Conservation (phyloP, 129 eudicot species). For the Logfia minima region DNA sequence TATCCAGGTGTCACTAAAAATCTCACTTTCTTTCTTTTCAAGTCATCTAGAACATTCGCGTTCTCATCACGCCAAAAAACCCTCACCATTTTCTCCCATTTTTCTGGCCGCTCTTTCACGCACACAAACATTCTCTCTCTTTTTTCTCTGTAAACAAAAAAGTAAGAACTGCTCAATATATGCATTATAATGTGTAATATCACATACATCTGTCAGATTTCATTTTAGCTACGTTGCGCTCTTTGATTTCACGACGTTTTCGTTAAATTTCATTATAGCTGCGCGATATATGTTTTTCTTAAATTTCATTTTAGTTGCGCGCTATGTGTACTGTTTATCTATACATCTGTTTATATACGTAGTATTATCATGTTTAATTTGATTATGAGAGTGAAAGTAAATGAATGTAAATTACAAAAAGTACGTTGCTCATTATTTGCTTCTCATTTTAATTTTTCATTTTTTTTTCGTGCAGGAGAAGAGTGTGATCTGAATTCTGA, state of each 20-base stretch:
- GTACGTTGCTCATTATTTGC: not conserved
- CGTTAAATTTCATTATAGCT: not conserved
- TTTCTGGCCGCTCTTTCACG: not conserved
- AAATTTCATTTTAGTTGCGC: not conserved
- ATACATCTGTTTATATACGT: not conserved
- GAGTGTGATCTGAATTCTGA: not conserved
- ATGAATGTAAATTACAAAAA: not conserved
- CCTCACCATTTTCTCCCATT: not conserved
- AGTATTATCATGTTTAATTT: too few relatives aligned
- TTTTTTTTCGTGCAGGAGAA: not conserved
- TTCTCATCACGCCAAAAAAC: not conserved
- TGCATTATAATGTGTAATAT: not conserved
- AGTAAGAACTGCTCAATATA: not conserved
- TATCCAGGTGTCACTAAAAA: not conserved
- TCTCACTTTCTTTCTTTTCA: not conserved
- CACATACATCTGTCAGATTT: not conserved
- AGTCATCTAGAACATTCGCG: slow-evolving; percentile 5
- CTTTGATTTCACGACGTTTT: not conserved
- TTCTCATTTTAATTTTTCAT: too few relatives aligned
- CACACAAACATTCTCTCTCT: not conserved
- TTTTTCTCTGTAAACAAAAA: not conserved
- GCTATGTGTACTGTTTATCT: not conserved
- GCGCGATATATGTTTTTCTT: not conserved
- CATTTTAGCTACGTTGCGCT: too few relatives aligned
- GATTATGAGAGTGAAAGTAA: not conserved